A percentile compares a stretch with the other conserved stretches of the same genome.
Conservation (phyloP, 768 basidiomycete species). For the Suillus subaureus region DNA sequence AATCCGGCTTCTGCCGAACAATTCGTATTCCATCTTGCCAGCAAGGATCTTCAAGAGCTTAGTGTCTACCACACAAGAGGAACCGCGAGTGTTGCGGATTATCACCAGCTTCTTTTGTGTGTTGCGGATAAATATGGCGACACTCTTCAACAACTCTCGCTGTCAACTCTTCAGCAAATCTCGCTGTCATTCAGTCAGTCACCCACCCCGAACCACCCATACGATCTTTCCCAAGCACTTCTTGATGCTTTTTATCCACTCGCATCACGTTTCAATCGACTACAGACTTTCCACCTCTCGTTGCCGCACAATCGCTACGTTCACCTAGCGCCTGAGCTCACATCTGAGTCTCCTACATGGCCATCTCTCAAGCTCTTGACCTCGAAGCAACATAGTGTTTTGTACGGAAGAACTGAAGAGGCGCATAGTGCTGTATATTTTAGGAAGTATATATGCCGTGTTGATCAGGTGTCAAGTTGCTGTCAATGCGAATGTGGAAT, state of each 20-base stretch:
- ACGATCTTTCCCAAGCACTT: conserved; percentile 5
- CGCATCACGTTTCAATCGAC: not conserved
- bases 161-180: not conserved
- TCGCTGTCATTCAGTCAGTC: not conserved
- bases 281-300: not conserved
- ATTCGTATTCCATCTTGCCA: not conserved
- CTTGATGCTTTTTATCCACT: not conserved
- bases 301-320: conserved; percentile 1
- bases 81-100: not conserved
- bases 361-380: not conserved
- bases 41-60: not conserved
- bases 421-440: not conserved
- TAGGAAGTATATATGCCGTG: not conserved
- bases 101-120: not conserved
- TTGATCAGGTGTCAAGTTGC: not conserved
- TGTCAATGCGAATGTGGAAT: not conserved
- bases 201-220: not conserved
- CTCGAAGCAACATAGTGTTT: not conserved
- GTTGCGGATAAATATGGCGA: not conserved
- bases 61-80: not conserved
- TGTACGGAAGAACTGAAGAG: not conserved
- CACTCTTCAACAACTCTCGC: not conserved
- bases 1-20: not conserved
- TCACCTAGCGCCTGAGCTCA: conserved; percentile 1
- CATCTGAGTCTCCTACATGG: conserved; percentile 1